Percentiles rank a stretch among this genome's conserved stretches.
Evolutionary conservation across 768 basidiomycete species (phyloP).

Genomic region (Hygrocybe punicea): DNA sequence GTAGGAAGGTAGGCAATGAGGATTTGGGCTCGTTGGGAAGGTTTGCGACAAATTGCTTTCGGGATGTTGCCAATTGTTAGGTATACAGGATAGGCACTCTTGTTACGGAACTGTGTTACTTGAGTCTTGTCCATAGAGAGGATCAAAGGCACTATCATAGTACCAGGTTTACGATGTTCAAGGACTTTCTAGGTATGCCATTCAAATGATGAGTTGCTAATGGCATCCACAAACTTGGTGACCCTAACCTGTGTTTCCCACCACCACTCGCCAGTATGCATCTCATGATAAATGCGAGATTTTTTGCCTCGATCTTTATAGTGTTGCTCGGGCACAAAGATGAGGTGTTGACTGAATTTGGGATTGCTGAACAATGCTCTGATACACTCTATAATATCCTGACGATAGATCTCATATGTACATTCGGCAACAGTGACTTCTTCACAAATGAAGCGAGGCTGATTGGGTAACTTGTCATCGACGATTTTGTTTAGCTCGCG

Average conservation of each 20-base stretch:
- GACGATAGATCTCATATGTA: slow-evolving; percentile 20
- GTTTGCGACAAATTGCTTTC: slow-evolving; percentile 39
- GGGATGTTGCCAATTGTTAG: slow-evolving; percentile 47
- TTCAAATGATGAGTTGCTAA: not conserved
- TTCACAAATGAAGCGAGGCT: slow-evolving; percentile 22
- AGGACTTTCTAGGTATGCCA: slow-evolving; percentile 16
- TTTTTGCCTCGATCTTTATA: slow-evolving; percentile 10
- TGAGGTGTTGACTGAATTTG: slow-evolving; percentile 15
- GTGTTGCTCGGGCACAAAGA: slow-evolving; percentile 6
- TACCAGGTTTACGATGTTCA: slow-evolving; percentile 21
- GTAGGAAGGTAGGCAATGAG: slow-evolving; percentile 43
- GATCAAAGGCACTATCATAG: slow-evolving; percentile 42
- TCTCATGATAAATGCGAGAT: slow-evolving; percentile 36
- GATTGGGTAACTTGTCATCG: slow-evolving; percentile 27
- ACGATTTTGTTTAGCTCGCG: slow-evolving; percentile 34
- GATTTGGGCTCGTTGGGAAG: slow-evolving; percentile 30
- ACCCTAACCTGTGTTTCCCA: slow-evolving; percentile 44
- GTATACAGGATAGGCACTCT: slow-evolving; percentile 47
- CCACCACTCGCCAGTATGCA: slow-evolving; percentile 53
- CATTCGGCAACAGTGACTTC: slow-evolving; percentile 24
- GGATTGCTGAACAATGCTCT: slow-evolving; percentile 23
- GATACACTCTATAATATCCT: slow-evolving; percentile 20
- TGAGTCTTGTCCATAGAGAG: slow-evolving; percentile 46
- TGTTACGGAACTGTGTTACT: slow-evolving; percentile 38
- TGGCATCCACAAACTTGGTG: not conserved